Conservation (phyloP, 176 grass and related monocot genomes). For the Oryza glumipatula region DNA sequence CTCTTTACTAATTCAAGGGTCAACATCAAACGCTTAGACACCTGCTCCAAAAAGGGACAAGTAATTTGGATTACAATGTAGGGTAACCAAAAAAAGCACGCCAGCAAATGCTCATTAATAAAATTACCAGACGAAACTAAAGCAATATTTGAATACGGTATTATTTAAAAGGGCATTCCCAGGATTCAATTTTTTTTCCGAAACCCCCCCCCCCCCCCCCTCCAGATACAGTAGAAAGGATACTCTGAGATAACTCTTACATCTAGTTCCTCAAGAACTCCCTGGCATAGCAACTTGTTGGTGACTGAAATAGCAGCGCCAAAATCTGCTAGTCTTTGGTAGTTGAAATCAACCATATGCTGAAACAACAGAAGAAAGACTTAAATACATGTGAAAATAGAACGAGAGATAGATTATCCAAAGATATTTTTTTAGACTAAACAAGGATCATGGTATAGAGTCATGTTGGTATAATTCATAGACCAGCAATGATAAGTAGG, state of each 20-base stretch:
- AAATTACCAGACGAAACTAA: neutral
- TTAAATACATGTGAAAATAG: neutral
- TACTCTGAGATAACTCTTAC: neutral
- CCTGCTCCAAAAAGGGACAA: slow-evolving; percentile 36
- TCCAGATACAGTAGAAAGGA: neutral
- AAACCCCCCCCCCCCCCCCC: too few relatives aligned
- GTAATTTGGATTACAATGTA: neutral
- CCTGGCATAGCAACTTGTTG: slow-evolving; percentile 76
- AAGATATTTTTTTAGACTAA: neutral
- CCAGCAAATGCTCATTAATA: neutral
- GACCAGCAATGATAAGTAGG: neutral
- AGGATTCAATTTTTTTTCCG: neutral
- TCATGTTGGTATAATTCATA: slow-evolving; percentile 10
- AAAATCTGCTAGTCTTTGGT: slow-evolving; percentile 75
- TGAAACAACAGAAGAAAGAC: slow-evolving; percentile 37
- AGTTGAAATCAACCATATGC: slow-evolving; percentile 79
- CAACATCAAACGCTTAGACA: slow-evolving; percentile 60
- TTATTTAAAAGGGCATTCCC: neutral
- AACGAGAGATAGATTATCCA: neutral
- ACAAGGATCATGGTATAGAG: neutral
- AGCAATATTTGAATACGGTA: neutral
- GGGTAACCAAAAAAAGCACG: neutral
- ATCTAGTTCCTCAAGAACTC: slow-evolving; percentile 84
- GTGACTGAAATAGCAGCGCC: slow-evolving; percentile 82
- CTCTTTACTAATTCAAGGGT: slow-evolving; percentile 67